These are phyloP conservation scores for Bonia amplexicaulis DNA, from an alignment of 176 grass and related monocot species.

Conservation along the genomic window DNA sequence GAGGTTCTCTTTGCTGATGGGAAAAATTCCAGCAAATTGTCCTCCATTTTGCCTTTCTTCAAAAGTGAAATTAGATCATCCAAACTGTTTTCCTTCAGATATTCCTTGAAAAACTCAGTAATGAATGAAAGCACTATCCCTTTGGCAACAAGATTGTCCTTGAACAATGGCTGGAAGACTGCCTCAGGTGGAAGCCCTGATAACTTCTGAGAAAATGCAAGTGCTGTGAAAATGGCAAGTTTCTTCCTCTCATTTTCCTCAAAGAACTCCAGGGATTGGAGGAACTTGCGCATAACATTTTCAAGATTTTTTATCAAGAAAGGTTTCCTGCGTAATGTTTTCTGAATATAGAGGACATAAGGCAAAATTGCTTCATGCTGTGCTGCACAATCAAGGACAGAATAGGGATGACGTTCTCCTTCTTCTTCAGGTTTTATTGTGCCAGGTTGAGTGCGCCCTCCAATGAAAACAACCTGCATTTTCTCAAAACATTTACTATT, in stretches of 20 bases:
- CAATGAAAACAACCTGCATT: constrained; percentile 83
- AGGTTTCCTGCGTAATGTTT: constrained; percentile 76
- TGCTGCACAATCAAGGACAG: constrained; percentile 72
- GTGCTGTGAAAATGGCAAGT: constrained; percentile 87
- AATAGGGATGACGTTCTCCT: constrained; percentile 76
- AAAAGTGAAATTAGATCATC: constrained; percentile 93
- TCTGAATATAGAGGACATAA: constrained; percentile 86
- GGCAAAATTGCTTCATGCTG: constrained; percentile 83
- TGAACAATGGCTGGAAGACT: constrained; percentile 86
- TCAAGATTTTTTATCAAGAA: constrained; percentile 98
- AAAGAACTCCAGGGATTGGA: constrained; percentile 90
- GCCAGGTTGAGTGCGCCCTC: constrained; percentile 83
- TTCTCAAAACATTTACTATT: neutral
- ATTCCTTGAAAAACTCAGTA: constrained; percentile 90
- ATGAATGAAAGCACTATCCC: constrained; percentile 92
- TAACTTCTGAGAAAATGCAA: constrained; percentile 95
- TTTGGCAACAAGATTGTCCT: constrained; percentile 96
- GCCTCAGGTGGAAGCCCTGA: constrained; percentile 93
- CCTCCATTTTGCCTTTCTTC: constrained; percentile 95
- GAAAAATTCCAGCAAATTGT: constrained; percentile 93
- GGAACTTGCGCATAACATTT: constrained; percentile 94
- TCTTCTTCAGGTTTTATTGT: constrained; percentile 96
- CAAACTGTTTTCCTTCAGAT: constrained; percentile 82
- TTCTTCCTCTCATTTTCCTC: constrained; percentile 93
- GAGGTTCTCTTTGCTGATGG: constrained; percentile 60